Conservation (phyloP, 2,329 filamentous ascomycete genomes). For the Botrytis sinoallii region DNA sequence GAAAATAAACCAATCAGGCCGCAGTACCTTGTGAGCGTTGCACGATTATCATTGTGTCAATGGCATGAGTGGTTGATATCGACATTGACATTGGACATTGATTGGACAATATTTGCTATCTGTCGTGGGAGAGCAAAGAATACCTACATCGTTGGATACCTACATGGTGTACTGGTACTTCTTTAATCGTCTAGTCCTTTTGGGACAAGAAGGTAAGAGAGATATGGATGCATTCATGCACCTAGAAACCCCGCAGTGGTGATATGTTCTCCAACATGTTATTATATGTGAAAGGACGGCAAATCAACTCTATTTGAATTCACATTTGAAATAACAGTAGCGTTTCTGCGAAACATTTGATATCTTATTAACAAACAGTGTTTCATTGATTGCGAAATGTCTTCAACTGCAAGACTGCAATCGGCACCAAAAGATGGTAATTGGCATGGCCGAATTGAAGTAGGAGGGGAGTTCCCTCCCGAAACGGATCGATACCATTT, state of each 20-base stretch:
- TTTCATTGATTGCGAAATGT: neutral
- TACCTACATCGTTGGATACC: neutral
- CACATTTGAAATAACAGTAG: neutral
- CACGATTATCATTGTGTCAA: too few relatives aligned
- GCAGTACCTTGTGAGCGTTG: neutral
- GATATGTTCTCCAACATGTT: neutral
- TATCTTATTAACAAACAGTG: neutral
- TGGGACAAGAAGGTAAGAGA: neutral
- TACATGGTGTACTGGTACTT: too few relatives aligned
- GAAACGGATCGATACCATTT: constrained; percentile 73
- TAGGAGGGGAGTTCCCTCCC: constrained; percentile 24
- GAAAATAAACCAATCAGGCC: neutral
- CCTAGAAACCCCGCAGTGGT: neutral
- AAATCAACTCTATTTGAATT: neutral
- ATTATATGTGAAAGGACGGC: neutral
- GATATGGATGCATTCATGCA: neutral
- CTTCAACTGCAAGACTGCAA: neutral
- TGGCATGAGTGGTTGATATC: neutral
- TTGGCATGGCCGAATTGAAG: constrained; percentile 15
- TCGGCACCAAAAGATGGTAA: constrained; percentile 1
- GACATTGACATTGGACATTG: neutral
- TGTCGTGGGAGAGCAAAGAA: neutral
- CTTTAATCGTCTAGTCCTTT: neutral
- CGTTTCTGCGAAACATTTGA: neutral
- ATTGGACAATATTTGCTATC: neutral